These are phyloP conservation scores for Phytophthora hibernalis DNA, from an alignment of 352 stramenopile genomes.

Conservation along the genomic window DNA sequence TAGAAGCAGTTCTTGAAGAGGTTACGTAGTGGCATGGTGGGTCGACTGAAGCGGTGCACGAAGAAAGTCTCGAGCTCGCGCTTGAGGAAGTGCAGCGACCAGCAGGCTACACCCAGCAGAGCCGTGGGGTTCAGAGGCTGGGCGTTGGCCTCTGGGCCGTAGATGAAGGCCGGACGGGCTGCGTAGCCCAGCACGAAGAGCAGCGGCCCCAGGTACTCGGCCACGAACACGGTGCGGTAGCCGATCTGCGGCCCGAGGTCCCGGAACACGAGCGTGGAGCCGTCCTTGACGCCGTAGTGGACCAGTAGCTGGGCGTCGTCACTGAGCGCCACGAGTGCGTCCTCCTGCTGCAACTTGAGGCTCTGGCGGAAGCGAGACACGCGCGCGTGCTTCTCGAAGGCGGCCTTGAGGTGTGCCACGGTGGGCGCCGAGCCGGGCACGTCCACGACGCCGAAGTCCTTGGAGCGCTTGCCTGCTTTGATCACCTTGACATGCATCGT, in stretches of 20 bases:
- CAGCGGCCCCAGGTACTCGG: constrained; percentile 88
- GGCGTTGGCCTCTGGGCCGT: constrained; percentile 52
- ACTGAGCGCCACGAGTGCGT: constrained; percentile 45
- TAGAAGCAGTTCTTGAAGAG: constrained; percentile 93
- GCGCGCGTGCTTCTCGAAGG: constrained; percentile 58
- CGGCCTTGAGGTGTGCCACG: constrained; percentile 59
- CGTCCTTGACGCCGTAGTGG: constrained; percentile 62
- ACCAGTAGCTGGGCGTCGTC: constrained; percentile 68
- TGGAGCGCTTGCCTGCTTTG: constrained; percentile 54
- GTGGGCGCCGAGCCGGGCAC: constrained; percentile 47
- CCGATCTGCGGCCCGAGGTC: constrained; percentile 89
- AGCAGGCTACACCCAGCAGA: constrained; percentile 64
- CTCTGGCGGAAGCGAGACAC: constrained; percentile 68
- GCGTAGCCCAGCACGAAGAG: constrained; percentile 87
- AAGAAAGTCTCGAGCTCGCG: constrained; percentile 90
- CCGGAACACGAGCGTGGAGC: constrained; percentile 69
- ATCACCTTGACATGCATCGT: constrained; percentile 75
- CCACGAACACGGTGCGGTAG: constrained; percentile 89
- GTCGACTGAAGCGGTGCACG: constrained; percentile 88
- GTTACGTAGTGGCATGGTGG: constrained; percentile 90
- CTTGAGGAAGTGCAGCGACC: constrained; percentile 89
- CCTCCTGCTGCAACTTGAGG: constrained; percentile 57
- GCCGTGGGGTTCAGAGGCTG: constrained; percentile 56
- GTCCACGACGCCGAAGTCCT: constrained; percentile 60
- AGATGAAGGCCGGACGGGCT: constrained; percentile 72